These are phyloP conservation scores for Didymella pinodella DNA, from an alignment of 2,329 filamentous ascomycete genomes.

Conservation along the genomic window DNA sequence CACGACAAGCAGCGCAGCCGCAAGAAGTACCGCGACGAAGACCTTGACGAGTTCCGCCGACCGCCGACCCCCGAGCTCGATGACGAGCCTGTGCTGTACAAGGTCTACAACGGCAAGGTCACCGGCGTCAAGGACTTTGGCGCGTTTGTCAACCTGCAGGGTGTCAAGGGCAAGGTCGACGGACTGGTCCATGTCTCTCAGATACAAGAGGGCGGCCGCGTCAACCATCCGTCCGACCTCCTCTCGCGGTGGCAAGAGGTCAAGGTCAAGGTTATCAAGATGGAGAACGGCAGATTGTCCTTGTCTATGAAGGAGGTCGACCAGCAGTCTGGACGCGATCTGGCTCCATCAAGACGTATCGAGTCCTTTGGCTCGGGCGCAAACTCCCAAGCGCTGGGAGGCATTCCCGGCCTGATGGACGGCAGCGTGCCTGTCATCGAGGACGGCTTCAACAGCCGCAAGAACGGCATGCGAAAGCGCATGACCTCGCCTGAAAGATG, in stretches of 20 bases:
- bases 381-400: constrained; percentile 83
- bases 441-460: constrained; percentile 58
- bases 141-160: constrained; percentile 89
- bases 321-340: constrained; percentile 83
- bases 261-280: constrained; percentile 90
- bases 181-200: constrained; percentile 94
- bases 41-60: constrained; percentile 69
- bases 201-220: constrained; percentile 81
- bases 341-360: constrained; percentile 78
- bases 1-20: constrained; percentile 54
- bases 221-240: constrained; percentile 91
- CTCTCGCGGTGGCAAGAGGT: constrained; percentile 81
- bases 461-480: constrained; percentile 75
- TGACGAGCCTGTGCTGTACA: constrained; percentile 79
- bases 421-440: constrained; percentile 69
- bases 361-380: constrained; percentile 74
- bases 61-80: constrained; percentile 79
- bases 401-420: constrained; percentile 60
- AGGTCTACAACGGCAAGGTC: constrained; percentile 88
- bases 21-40: constrained; percentile 45
- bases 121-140: constrained; percentile 96
- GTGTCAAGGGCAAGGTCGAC: constrained; percentile 87
- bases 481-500: constrained; percentile 97
- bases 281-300: constrained; percentile 82
- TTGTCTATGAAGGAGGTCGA: constrained; percentile 98